Conservation (phyloP, 129 eudicot genomes). For the Smallanthus sonchifolius region DNA sequence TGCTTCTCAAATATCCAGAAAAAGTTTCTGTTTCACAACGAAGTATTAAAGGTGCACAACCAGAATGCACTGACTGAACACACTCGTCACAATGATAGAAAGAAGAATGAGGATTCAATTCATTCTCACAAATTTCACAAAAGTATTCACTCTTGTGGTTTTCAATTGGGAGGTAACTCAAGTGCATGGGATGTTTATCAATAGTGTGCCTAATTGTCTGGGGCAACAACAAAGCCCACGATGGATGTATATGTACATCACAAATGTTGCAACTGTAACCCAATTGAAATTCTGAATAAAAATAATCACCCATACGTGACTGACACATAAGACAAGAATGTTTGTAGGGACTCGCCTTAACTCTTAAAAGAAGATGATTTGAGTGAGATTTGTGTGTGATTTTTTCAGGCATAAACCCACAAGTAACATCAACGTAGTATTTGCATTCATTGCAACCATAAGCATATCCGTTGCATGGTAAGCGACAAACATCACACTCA, state of each 20-base stretch:
- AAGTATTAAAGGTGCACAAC: too few species aligned
- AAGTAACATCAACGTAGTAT: too few species aligned
- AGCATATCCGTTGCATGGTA: too few species aligned
- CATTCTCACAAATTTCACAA: neutral
- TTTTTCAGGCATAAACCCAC: too few species aligned
- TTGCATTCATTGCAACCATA: too few species aligned
- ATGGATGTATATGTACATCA: neutral
- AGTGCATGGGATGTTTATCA: neutral
- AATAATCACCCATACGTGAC: too few species aligned
- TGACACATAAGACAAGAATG: neutral
- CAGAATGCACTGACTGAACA: neutral
- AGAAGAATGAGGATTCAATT: neutral
- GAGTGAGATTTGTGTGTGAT: neutral
- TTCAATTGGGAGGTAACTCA: neutral
- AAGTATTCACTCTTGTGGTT: neutral
- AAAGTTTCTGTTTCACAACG: neutral
- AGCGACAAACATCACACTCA: too few species aligned
- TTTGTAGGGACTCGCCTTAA: too few species aligned
- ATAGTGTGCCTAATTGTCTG: neutral
- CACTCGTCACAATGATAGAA: neutral
- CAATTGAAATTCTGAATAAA: neutral
- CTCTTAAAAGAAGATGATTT: neutral
- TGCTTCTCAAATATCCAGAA: too few species aligned
- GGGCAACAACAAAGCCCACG: neutral
- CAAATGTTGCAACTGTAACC: neutral